Conservation (phyloP, 805 yeast species). For the Priceomyces carsonii region DNA sequence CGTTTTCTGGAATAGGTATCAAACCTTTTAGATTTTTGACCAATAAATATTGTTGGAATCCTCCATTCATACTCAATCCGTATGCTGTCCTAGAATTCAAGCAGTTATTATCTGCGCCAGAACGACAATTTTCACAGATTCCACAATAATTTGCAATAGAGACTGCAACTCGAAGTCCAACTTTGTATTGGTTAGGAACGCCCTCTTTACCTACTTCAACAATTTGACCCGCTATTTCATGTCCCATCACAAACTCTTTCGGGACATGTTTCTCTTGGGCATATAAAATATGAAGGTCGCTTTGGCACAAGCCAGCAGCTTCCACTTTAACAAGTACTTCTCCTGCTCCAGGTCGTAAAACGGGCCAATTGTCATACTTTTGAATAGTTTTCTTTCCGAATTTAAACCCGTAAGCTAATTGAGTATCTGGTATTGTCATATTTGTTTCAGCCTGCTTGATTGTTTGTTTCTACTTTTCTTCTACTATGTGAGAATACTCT, state of each 20-base stretch:
- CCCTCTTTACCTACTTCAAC: constrained; percentile 29
- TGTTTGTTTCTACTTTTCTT: too few relatives aligned
- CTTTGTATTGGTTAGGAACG: constrained; percentile 20
- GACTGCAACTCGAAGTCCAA: constrained; percentile 33
- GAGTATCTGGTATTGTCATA: constrained; percentile 27
- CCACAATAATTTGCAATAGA: constrained; percentile 36
- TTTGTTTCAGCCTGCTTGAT: too few relatives aligned
- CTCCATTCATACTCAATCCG: constrained; percentile 41
- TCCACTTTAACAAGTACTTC: constrained; percentile 40
- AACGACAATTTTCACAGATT: constrained; percentile 32
- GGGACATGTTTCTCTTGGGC: constrained; percentile 22
- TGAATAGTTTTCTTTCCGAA: constrained; percentile 25
- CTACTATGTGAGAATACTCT: too few relatives aligned
- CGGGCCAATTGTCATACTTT: constrained; percentile 29
- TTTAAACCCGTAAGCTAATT: constrained; percentile 34
- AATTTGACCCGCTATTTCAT: constrained; percentile 43
- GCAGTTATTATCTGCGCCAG: constrained; percentile 36
- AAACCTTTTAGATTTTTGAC: constrained; percentile 34
- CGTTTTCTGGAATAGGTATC: constrained; percentile 41
- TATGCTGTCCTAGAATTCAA: constrained; percentile 22
- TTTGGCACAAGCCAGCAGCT: constrained; percentile 45
- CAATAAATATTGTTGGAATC: constrained; percentile 41
- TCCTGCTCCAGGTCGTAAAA: constrained; percentile 26
- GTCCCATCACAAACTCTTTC: constrained; percentile 42
- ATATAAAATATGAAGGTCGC: constrained; percentile 41